phyloP scores from a whole-genome alignment of 2,329 filamentous ascomycete species.

The Hypoxylon sp. region DNA sequence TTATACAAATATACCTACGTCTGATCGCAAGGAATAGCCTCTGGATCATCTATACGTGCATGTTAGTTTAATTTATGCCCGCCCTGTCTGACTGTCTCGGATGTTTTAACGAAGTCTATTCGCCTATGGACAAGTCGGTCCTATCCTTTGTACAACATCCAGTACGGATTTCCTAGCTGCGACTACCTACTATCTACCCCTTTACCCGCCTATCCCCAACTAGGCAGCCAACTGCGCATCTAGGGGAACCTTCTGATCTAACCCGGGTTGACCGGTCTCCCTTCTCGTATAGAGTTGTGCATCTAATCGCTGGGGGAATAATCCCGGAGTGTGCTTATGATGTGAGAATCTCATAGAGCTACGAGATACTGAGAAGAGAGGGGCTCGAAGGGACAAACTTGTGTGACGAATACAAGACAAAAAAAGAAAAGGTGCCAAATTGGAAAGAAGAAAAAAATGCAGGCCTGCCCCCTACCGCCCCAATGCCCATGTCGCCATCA shows the following conservation, averaged over 20 bases:
- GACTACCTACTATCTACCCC: slow-evolving; percentile 9
- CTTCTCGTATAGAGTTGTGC: neutral
- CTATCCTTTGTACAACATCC: slow-evolving; percentile 20
- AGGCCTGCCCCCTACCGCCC: slow-evolving; percentile 11
- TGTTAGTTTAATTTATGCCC: neutral
- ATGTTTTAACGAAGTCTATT: slow-evolving; percentile 19
- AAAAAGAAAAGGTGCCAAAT: slow-evolving; percentile 3
- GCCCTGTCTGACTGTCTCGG: neutral
- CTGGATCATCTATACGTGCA: neutral
- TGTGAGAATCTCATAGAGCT: neutral
- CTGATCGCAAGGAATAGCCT: slow-evolving; percentile 1
- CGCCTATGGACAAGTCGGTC: slow-evolving; percentile 21
- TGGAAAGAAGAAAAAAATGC: slow-evolving; percentile 5
- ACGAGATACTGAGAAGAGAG: slow-evolving; percentile 5
- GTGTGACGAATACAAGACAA: slow-evolving; percentile 4
- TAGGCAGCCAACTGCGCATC: neutral
- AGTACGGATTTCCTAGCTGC: neutral
- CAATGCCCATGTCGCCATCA: slow-evolving; percentile 12
- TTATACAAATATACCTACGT: neutral
- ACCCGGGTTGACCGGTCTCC: neutral
- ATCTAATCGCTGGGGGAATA: neutral
- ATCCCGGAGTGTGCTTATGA: neutral
- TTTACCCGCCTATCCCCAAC: neutral
- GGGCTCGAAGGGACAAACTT: slow-evolving; percentile 9
- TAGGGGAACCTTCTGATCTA: neutral